Evolutionary conservation across 164 flowering plant species (phyloP), one percentile per base, ranked within the genome.

Genomic region (Berberis vulgaris): DNA sequence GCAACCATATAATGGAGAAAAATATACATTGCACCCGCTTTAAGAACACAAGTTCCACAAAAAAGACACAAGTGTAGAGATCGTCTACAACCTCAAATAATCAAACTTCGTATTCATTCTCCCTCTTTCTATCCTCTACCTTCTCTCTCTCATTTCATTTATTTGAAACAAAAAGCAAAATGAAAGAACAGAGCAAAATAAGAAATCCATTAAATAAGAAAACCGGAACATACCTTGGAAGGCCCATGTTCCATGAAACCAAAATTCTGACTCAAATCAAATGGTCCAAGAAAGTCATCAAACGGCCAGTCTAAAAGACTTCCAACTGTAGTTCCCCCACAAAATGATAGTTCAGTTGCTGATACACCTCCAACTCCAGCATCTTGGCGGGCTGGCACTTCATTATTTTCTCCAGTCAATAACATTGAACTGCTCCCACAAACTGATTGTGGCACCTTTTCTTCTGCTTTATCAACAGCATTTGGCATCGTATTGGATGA

Each of bases 231-330:
- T 81, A 93, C 97, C 95, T 88, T 87, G 12, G 95, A 84, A 47
- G 96, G 80, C 49, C 81, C 84, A 69, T 80, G 66, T 13, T 84
- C 95, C 72, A 80, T 68, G 71, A 71, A 78, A 54, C 74, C 78
- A 70, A 63, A 84, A 47, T 46, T 76, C 55, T 80, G 85, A 72
- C 66, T 73, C 67, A 78, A 77, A 43, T 85, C 98, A 52, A 70
- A 64, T 2, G 81, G 49, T 42, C 82, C 90, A 65, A 86, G 68
- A 67, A 84, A 76, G 1, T 94, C 98, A 68, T 89, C 97, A 10
- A 91, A 63, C 41, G 79, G 86, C 98, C 96, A 89, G 43, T 76
- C 83, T 3, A 82, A 71, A 41, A 78, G 62, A 57, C 70, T 75
- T 60, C 82, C 93, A 70, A 78, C 65, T 2, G 65, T 62, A 65